Evolutionary conservation across 495 filamentous ascomycete species (phyloP).

Genomic region (Lophiostoma macrostomum): DNA sequence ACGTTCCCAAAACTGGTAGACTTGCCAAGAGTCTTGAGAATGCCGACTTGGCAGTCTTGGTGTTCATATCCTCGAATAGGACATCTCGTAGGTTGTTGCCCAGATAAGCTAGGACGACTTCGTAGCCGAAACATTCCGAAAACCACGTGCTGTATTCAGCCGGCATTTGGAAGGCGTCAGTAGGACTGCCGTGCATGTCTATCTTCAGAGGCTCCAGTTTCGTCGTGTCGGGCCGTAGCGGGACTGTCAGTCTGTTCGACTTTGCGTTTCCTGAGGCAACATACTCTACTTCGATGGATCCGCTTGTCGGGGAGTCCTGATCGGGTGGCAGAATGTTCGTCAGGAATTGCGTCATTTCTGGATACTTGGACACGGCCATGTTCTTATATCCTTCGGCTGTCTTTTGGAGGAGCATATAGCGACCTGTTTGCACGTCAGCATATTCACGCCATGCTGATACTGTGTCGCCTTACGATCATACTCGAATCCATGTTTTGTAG

Average conservation of each 20-base stretch:
- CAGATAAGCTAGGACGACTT: slow-evolving; percentile 65
- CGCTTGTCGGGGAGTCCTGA: slow-evolving; percentile 28
- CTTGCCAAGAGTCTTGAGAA: slow-evolving; percentile 45
- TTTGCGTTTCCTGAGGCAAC: slow-evolving; percentile 39
- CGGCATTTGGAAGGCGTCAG: slow-evolving; percentile 67
- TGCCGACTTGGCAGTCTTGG: slow-evolving; percentile 49
- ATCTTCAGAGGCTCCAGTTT: slow-evolving; percentile 53
- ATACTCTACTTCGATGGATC: slow-evolving; percentile 58
- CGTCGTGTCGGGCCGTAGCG: slow-evolving; percentile 55
- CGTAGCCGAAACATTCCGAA: slow-evolving; percentile 64
- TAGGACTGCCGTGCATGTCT: slow-evolving; percentile 60
- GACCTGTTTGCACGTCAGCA: background rate
- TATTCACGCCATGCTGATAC: slow-evolving; percentile 41
- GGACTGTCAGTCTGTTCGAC: slow-evolving; percentile 51
- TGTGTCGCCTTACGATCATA: slow-evolving; percentile 79
- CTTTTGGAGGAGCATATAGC: slow-evolving; percentile 25
- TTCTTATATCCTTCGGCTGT: slow-evolving; percentile 42
- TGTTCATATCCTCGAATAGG: slow-evolving; percentile 47
- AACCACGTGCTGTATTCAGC: slow-evolving; percentile 70
- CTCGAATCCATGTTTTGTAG: slow-evolving; percentile 65
- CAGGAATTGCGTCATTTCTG: slow-evolving; percentile 66
- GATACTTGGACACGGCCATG: slow-evolving; percentile 64
- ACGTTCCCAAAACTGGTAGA: slow-evolving; percentile 36
- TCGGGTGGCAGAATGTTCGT: slow-evolving; percentile 51
- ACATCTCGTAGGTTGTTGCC: slow-evolving; percentile 61